phyloP scores from a whole-genome alignment of 164 flowering plant genomes.

The Nelumbo lutea region DNA sequence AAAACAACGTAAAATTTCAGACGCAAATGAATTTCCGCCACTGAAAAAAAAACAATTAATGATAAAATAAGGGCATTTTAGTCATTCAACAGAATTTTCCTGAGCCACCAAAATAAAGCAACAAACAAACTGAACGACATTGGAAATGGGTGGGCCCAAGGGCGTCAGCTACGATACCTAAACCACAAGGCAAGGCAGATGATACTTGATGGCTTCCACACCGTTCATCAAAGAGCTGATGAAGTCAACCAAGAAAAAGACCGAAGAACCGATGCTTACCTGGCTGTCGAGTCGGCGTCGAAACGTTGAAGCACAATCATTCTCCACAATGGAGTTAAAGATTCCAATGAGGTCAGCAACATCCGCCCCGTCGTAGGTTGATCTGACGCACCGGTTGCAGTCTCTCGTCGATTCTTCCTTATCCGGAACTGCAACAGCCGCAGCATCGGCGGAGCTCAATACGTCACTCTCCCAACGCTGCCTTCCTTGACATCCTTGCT shows the following conservation, averaged over 20 bases:
- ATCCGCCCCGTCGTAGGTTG: conserved; percentile 12
- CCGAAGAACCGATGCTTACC: conserved; percentile 29
- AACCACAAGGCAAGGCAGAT: too few relatives aligned
- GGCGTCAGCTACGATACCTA: too few relatives aligned
- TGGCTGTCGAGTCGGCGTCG: conserved; percentile 62
- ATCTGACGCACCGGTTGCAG: conserved; percentile 18
- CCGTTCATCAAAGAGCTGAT: not conserved
- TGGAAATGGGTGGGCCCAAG: too few relatives aligned
- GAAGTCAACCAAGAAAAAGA: not conserved
- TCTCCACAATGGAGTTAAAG: conserved; percentile 38
- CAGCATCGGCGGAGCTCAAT: conserved; percentile 25
- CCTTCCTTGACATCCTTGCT: conserved; percentile 39
- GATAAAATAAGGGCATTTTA: too few relatives aligned
- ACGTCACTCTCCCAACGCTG: conserved; percentile 53
- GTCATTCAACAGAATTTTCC: too few relatives aligned
- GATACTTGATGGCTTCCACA: not conserved
- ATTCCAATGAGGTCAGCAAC: conserved; percentile 35
- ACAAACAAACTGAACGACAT: too few relatives aligned
- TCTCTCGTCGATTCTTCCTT: conserved; percentile 35
- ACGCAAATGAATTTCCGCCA: not conserved
- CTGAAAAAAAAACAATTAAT: too few relatives aligned
- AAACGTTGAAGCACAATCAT: conserved; percentile 44
- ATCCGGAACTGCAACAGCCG: conserved; percentile 12
- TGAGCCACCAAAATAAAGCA: too few relatives aligned
- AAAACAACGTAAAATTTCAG: not conserved